Conservation (phyloP, 106 monocot genomes). For the Cymbidium sinense region DNA sequence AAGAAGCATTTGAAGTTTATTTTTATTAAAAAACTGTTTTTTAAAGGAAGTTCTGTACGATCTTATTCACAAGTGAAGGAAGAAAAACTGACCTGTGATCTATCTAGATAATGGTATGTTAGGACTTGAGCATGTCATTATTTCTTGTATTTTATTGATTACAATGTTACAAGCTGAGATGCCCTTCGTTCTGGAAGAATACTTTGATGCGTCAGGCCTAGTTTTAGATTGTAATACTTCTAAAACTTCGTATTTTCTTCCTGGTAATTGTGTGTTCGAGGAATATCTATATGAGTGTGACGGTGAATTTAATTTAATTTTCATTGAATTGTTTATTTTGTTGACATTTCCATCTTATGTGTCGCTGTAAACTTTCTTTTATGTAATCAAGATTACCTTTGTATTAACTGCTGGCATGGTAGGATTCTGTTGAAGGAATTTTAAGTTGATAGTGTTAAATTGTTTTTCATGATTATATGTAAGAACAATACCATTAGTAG, state of each 20-base stretch:
- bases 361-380: not conserved
- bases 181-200: not conserved
- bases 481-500: not conserved
- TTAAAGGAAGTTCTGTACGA: not conserved
- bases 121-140: not conserved
- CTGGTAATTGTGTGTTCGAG: not conserved
- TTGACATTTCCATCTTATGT: not conserved
- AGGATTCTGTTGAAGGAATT: not conserved
- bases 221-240: not conserved
- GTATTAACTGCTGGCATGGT: not conserved
- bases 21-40: not conserved
- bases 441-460: not conserved
- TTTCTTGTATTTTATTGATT: not conserved
- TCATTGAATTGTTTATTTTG: not conserved
- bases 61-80: not conserved
- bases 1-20: not conserved
- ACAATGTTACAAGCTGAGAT: not conserved
- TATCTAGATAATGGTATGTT: not conserved
- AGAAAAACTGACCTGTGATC: not conserved
- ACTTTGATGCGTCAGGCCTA: not conserved
- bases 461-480: not conserved
- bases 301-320: not conserved
- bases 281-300: not conserved
- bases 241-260: not conserved
- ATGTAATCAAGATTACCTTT: not conserved